phyloP scores from a whole-genome alignment of 176 grass and related monocot genomes.

The Microstegium vimineum region DNA sequence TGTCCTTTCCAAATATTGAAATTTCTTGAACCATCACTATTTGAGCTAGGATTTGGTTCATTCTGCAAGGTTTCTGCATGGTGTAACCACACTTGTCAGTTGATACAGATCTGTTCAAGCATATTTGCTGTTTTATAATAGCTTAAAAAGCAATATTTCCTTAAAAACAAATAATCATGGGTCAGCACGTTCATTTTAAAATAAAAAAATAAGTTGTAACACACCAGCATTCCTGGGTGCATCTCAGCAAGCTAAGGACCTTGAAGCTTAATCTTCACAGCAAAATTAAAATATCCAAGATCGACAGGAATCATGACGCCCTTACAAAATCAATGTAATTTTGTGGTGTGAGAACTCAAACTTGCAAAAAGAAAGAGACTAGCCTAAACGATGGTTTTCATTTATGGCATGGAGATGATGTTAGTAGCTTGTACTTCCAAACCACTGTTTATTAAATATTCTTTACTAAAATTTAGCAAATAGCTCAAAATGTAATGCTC shows the following conservation, averaged over 20 bases:
- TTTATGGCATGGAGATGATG: background rate
- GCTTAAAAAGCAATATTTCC: background rate
- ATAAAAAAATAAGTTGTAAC: background rate
- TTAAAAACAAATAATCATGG: background rate
- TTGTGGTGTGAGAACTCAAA: background rate
- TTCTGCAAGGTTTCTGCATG: conserved; percentile 37
- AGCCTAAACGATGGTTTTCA: background rate
- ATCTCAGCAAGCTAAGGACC: conserved; percentile 12
- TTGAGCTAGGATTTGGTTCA: conserved; percentile 58
- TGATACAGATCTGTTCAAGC: conserved; percentile 12
- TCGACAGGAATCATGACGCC: background rate
- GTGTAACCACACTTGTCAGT: conserved; percentile 20
- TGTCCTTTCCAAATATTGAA: conserved; percentile 84
- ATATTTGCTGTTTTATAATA: conserved; percentile 19
- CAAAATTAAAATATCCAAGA: background rate
- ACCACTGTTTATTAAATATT: background rate
- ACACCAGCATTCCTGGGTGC: background rate
- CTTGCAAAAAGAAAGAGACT: background rate
- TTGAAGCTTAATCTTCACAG: conserved; percentile 1
- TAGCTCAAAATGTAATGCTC: background rate
- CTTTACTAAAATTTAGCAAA: background rate
- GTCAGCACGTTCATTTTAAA: background rate
- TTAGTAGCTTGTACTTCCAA: background rate
- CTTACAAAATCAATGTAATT: background rate
- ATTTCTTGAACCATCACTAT: conserved; percentile 41